Conservation (phyloP, 192 early-diverging fungal genomes). For the Dispira parvispora region DNA sequence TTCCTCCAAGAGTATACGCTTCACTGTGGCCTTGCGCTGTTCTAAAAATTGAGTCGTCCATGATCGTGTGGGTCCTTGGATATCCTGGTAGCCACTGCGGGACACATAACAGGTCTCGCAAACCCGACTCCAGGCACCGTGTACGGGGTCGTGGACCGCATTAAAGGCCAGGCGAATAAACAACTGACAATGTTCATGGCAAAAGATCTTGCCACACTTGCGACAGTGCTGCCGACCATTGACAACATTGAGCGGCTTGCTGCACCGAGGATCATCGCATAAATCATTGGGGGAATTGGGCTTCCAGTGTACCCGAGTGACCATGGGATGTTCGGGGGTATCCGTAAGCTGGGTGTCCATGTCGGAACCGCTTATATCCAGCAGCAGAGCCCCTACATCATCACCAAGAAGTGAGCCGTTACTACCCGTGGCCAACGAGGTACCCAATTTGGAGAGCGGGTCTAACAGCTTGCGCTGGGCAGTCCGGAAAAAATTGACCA, state of each 20-base stretch:
- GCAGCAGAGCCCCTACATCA: too few species aligned
- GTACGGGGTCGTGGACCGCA: slow-evolving; percentile 35
- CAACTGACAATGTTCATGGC: neutral
- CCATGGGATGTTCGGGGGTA: slow-evolving; percentile 10
- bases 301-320: slow-evolving; percentile 40
- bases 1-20: slow-evolving; percentile 42
- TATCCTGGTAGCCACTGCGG: slow-evolving; percentile 22
- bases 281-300: slow-evolving; percentile 26
- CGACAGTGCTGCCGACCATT: slow-evolving; percentile 37
- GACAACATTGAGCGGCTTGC: slow-evolving; percentile 24
- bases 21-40: slow-evolving; percentile 31
- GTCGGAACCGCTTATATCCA: neutral
- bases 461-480: slow-evolving; percentile 5
- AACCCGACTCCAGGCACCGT: slow-evolving; percentile 38
- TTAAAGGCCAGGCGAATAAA: slow-evolving; percentile 34
- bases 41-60: slow-evolving; percentile 33
- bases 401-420: neutral
- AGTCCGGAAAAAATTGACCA: neutral
- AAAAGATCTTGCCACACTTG: slow-evolving; percentile 19
- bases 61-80: slow-evolving; percentile 27
- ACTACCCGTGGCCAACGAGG: neutral
- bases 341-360: neutral
- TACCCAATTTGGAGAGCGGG: neutral
- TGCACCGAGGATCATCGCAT: slow-evolving; percentile 28
- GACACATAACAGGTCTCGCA: slow-evolving; percentile 36